Evolutionary conservation across 176 grass and related monocot genomes (phyloP).

Genomic region (Themeda triandra): DNA sequence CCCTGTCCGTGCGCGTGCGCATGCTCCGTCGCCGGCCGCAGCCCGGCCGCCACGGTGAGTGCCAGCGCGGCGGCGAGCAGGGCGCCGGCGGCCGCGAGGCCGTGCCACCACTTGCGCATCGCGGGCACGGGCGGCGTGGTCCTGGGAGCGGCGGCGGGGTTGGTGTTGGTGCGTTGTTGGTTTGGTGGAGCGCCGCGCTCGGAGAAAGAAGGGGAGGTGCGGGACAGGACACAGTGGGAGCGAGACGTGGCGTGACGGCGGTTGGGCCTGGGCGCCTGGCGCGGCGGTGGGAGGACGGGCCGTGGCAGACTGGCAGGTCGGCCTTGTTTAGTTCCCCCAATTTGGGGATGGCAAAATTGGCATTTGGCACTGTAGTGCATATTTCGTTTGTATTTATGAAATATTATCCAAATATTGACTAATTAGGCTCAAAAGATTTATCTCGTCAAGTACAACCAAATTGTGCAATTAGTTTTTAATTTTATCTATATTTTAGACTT

Average conservation of each 20-base stretch:
- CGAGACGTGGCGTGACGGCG: background rate
- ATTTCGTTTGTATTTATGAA: no score
- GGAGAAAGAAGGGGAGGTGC: background rate
- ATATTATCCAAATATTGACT: no score
- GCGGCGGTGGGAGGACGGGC: background rate
- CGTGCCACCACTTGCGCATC: constrained; percentile 23
- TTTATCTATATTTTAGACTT: no score
- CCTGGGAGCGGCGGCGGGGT: background rate
- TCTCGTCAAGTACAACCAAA: no score
- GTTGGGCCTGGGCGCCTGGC: background rate
- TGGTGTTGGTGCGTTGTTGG: background rate
- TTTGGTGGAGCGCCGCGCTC: background rate
- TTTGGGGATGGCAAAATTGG: no score
- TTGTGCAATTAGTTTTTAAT: no score
- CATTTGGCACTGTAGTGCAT: no score
- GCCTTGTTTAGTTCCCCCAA: no score
- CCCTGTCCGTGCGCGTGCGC: background rate
- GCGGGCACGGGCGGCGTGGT: background rate
- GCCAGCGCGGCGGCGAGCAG: background rate
- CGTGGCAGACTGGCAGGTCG: background rate
- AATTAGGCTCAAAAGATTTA: no score
- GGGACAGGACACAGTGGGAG: background rate
- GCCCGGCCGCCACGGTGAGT: background rate
- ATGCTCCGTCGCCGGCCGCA: background rate
- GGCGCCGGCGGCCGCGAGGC: background rate